A percentile compares a stretch with the other conserved stretches of the same genome.
phyloP scores from a whole-genome alignment of 805 yeast genomes.

The Kazachstania bromeliacearum region DNA sequence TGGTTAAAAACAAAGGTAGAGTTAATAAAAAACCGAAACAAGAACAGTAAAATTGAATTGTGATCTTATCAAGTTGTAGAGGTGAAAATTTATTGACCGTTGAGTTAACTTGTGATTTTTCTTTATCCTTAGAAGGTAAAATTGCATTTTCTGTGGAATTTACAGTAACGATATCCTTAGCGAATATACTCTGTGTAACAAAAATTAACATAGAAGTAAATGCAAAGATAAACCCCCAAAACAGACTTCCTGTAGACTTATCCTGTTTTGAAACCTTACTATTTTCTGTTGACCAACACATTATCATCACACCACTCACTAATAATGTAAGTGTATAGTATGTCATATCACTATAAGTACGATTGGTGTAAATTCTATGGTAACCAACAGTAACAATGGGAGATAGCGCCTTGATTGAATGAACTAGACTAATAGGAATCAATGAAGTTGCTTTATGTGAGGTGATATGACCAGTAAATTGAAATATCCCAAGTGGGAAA shows the following conservation, averaged over 20 bases:
- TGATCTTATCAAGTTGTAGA: conserved; percentile 51
- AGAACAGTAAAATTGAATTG: conserved; percentile 65
- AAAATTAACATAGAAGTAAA: conserved; percentile 45
- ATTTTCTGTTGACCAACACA: conserved; percentile 41
- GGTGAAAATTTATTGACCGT: conserved; percentile 18
- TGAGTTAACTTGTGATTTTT: conserved; percentile 15
- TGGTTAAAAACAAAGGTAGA: conserved; percentile 52
- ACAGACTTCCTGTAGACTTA: conserved; percentile 6
- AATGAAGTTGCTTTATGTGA: conserved; percentile 86
- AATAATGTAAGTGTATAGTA: conserved; percentile 74
- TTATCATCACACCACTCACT: conserved; percentile 74
- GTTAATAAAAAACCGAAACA: conserved; percentile 58
- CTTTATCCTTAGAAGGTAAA: conserved; percentile 16
- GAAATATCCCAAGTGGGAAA: conserved; percentile 91
- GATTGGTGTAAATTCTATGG: conserved; percentile 53
- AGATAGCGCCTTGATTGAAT: conserved; percentile 84
- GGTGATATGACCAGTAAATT: conserved; percentile 83
- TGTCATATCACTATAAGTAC: conserved; percentile 51
- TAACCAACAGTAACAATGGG: conserved; percentile 83
- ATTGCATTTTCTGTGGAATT: conserved; percentile 20
- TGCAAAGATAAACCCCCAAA: conserved; percentile 32
- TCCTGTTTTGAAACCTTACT: conserved; percentile 3
- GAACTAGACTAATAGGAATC: conserved; percentile 91
- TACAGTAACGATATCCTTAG: conserved; percentile 59
- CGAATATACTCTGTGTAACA: conserved; percentile 71